Conservation (phyloP, 306 rosid genomes). For the Mucuna pruriens region DNA sequence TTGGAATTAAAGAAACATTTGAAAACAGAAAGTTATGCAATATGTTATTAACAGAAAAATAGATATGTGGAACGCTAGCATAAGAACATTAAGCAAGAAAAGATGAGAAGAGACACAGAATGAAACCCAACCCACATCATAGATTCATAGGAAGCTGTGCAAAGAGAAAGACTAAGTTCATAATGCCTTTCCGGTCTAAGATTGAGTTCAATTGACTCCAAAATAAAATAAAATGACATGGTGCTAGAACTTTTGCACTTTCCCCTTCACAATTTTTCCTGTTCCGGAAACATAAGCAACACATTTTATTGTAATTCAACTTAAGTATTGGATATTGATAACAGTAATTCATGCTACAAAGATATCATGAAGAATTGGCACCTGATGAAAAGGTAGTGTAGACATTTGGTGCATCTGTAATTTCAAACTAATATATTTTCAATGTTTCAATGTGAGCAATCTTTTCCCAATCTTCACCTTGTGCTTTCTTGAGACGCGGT, state of each 20-base stretch:
- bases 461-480: neutral
- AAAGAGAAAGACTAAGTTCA: neutral
- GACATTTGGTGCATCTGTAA: too few relatives aligned
- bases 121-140: neutral
- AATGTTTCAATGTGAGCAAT: too few relatives aligned
- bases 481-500: neutral
- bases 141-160: neutral
- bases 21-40: neutral
- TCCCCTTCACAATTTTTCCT: neutral
- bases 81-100: too few relatives aligned
- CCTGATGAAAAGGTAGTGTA: too few relatives aligned
- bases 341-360: too few relatives aligned
- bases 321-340: neutral
- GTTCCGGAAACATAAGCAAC: neutral
- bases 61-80: neutral
- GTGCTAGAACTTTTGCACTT: neutral
- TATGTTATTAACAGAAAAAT: neutral
- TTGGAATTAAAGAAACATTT: too few relatives aligned
- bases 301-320: neutral
- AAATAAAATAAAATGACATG: too few relatives aligned
- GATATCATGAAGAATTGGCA: too few relatives aligned
- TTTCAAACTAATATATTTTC: too few relatives aligned
- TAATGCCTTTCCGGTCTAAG: too few relatives aligned
- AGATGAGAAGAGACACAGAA: neutral
- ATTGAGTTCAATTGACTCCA: too few relatives aligned